Base-by-base conservation (phyloP, 176 grass and related monocot genomes). In the Juncus effusus region DNA sequence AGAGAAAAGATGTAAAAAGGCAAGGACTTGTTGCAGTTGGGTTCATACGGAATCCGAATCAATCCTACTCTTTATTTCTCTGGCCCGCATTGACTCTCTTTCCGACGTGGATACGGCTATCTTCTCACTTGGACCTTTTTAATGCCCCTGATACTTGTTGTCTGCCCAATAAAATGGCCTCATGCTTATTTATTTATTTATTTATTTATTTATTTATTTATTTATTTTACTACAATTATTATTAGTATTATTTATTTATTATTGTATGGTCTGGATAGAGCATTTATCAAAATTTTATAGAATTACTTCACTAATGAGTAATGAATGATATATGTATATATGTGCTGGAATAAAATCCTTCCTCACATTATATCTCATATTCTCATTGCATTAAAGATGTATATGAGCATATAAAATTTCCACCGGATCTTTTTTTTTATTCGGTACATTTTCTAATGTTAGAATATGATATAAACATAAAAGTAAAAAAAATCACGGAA, bases 401-500 rank as follows among this genome's bases (percentile, higher is more conserved):
- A 28, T 28, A 28, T 28, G 19, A 28, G 19, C 19, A 28, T 28
- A 28, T 28, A 28, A 28, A 28, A 28, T 28, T 28, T 28, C 19
- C 19, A 28, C 19, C 1, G 19, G 19, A 28, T 28, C 19, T 28
- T 28, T 57, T 45, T 28, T 13, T 56, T 59, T 12, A 16, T 40
- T 71, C 12, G 35, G 42, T 40, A 45, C 38, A 10, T 47, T 72
- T 59, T 16, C 68, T 72, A 72, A 59, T 38, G 54, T 72, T 72
- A 72, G 68, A 41, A 72, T 57, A 59, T 12, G 16, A 15, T 38
- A 5, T 19, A 45, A 72, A 42, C 16, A 56, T 28, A 28, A 28
- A 28, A 28, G 19, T 28, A 28, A 28, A 28, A 28, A 58, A 70
- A 70, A 15, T 51, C 51, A 70, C 1, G n/a, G 38, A 58, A 71